Percentiles rank a stretch among this genome's conserved stretches.
These are phyloP conservation scores for Phytopythium vexans DNA, from an alignment of 352 stramenopile species.

Conservation along the genomic window DNA sequence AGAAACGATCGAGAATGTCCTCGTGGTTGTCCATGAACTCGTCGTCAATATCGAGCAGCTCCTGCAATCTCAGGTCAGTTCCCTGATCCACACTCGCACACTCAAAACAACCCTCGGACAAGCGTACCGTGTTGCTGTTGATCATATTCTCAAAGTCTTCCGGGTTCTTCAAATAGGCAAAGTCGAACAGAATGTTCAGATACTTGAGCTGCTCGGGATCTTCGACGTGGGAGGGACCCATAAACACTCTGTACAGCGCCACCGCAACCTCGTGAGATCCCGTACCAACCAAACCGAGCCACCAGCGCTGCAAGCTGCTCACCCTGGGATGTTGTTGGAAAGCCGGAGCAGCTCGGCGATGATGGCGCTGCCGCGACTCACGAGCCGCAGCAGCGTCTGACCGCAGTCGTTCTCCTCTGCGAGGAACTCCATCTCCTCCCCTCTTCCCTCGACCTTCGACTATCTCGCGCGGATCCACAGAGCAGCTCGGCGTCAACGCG, in stretches of 20 bases:
- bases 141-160: conserved; percentile 94
- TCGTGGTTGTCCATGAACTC: conserved; percentile 91
- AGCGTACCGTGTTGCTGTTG: conserved; percentile 83
- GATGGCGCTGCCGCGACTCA: conserved; percentile 89
- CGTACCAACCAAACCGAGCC: background rate
- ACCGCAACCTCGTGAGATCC: conserved; percentile 6
- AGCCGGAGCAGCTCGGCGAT: conserved; percentile 91
- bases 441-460: no score
- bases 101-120: background rate
- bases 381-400: conserved; percentile 91
- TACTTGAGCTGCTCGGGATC: conserved; percentile 90
- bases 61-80: conserved; percentile 16
- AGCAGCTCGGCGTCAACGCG: no score
- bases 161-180: conserved; percentile 93
- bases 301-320: background rate
- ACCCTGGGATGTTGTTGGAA: conserved; percentile 90
- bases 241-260: conserved; percentile 58
- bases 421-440: conserved; percentile 75
- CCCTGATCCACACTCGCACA: background rate
- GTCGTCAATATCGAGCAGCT: conserved; percentile 88
- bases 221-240: conserved; percentile 83
- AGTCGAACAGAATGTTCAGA: conserved; percentile 94
- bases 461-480: no score
- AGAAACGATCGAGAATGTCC: conserved; percentile 85
- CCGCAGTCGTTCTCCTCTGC: conserved; percentile 93